Evolutionary conservation across 192 early-diverging fungal species (phyloP), one percentile per base, ranked within the genome.

Genomic region (Dissophora ornata): DNA sequence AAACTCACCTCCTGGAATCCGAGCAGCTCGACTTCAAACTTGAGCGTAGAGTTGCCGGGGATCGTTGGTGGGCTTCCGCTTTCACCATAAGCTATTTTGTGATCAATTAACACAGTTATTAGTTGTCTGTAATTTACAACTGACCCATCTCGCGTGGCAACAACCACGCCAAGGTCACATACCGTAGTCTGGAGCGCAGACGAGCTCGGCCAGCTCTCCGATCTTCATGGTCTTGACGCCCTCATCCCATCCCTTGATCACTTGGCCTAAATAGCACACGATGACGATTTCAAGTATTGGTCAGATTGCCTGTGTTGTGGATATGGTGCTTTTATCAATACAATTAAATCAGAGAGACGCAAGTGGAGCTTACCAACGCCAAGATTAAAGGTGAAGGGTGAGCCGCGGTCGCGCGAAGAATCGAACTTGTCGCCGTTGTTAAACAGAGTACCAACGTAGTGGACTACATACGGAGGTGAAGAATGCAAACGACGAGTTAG

Each of bases 381-480:
- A 21, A 77, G 69, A 44, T 81, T 51, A 62, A 71, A 62, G 34
- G 46, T 71, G 68, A 81, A 54, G 22, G 71, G 68, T 12, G 62
- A 74, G n/a, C 46, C 49, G 21, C 80, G 66, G 32, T 78, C 68
- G 52, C 80, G 73, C 8, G 80, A 70, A 21, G 80, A 81, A 47
- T 81, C 80, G 44, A 81, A 78, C 41, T 70, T 67, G 5, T 84
- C 77, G 2, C 90, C 90, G 26, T 82, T 82, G 2, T 71, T 79
- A 47, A 85, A 87, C n/a, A 90, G 45, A 19, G 80, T 86, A 50
- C 91, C 91, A 21, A 87, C 87, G 69, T 92, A 92, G 57, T 92
- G 89, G 34, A 75, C 71, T 73, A 63, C 0, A 10, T 0, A 38
- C 12, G 36, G 7, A 38, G 7, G 36, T 12, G 36, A 38, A 12